Percentiles rank a stretch among this genome's conserved stretches.
Evolutionary conservation across 768 basidiomycete species (phyloP).

Genomic region (Lactarius deliciosus): DNA sequence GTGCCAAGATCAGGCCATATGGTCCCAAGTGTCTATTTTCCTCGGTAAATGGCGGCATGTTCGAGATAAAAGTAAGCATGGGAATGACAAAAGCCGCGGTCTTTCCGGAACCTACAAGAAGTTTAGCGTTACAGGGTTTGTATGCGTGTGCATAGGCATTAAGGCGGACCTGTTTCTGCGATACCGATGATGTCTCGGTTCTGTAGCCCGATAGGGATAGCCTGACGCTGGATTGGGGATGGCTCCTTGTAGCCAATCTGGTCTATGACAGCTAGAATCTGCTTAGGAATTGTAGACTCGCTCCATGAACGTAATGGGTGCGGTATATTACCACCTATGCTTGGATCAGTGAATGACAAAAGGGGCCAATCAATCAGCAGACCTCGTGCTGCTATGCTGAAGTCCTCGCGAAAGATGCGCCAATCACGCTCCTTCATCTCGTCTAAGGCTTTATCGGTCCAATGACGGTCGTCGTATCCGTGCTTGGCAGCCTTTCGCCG

Average conservation of each 20-base stretch:
- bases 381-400: conserved; percentile 93
- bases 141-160: not conserved
- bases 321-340: conserved; percentile 84
- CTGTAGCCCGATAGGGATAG: conserved; percentile 97
- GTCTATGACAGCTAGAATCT: conserved; percentile 82
- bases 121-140: not conserved
- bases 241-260: conserved; percentile 96
- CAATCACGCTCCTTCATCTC: conserved; percentile 99
- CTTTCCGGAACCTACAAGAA: conserved; percentile 84
- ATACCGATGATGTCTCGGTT: conserved; percentile 98
- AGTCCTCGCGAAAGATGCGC: conserved; percentile 99
- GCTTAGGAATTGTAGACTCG: conserved; percentile 79
- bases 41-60: conserved; percentile 82
- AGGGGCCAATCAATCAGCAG: conserved; percentile 19
- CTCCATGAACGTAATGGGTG: conserved; percentile 91
- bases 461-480: conserved; percentile 92
- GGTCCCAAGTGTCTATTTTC: conserved; percentile 94
- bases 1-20: conserved; percentile 88
- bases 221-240: conserved; percentile 94
- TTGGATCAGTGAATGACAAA: conserved; percentile 7
- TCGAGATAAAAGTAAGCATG: conserved; percentile 92
- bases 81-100: conserved; percentile 98
- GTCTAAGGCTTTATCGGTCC: conserved; percentile 88
- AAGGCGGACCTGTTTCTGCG: conserved; percentile 84
- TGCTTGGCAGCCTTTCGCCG: conserved; percentile 75